Evolutionary conservation across 176 grass and related monocot species (phyloP).

Genomic region (Oropetium thomaeum): DNA sequence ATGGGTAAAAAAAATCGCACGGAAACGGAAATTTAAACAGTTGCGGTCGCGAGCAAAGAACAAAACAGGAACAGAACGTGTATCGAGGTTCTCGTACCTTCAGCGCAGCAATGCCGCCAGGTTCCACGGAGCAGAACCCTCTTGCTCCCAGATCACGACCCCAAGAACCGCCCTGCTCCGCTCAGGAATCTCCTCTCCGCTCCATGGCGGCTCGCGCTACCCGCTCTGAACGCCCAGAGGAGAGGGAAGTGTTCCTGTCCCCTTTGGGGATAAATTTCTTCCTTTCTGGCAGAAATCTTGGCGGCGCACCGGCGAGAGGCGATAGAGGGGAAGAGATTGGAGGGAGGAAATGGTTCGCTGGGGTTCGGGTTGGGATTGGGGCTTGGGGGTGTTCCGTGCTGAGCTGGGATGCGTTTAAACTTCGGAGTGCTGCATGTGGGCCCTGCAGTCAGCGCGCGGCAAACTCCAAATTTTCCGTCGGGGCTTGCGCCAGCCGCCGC

Average conservation of each 20-base stretch:
- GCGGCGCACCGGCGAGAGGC: background rate
- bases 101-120: background rate
- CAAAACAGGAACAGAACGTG: background rate
- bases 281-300: background rate
- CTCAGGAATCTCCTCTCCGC: background rate
- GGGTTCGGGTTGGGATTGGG: too few species aligned
- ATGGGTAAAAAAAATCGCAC: background rate
- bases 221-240: background rate
- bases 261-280: background rate
- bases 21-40: background rate
- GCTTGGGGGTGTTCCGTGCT: background rate
- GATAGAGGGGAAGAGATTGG: background rate
- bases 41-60: background rate
- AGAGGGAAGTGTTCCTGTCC: too few species aligned
- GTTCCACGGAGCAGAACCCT: background rate
- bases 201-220: slow-evolving; percentile 8
- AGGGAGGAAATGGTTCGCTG: background rate
- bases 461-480: slow-evolving; percentile 43
- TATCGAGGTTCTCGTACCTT: background rate
- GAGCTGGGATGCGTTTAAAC: slow-evolving; percentile 31
- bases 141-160: background rate
- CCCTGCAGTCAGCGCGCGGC: slow-evolving; percentile 34
- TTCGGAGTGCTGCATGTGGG: slow-evolving; percentile 23
- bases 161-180: background rate
- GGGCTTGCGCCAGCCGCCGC: background rate